phyloP scores from a whole-genome alignment of 306 rosid genomes.

The Castanopsis chinensis region DNA sequence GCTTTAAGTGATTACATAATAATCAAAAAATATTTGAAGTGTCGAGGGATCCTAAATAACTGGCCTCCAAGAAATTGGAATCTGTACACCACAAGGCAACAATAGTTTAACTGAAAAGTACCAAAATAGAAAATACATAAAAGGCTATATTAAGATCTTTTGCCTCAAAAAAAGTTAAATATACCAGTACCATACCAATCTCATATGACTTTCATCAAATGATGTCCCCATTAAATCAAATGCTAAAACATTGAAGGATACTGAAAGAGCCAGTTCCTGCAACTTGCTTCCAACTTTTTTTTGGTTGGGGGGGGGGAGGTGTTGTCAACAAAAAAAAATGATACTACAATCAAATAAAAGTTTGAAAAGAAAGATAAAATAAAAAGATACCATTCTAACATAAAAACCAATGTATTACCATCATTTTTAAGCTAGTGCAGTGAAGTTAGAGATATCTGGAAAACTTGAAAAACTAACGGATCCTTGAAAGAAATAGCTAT shows the following conservation, averaged over 20 bases:
- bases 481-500: constrained; percentile 44
- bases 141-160: background rate
- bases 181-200: constrained; percentile 46
- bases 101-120: constrained; percentile 17
- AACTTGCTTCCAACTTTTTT: constrained; percentile 44
- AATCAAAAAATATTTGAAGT: constrained; percentile 44
- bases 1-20: constrained; percentile 41
- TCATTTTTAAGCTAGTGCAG: constrained; percentile 33
- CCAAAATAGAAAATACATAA: constrained; percentile 8
- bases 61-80: constrained; percentile 43
- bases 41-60: constrained; percentile 41
- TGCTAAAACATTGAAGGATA: constrained; percentile 33
- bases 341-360: no score
- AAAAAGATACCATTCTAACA: no score
- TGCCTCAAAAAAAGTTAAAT: constrained; percentile 4
- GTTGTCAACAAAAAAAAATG: no score
- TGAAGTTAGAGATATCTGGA: constrained; percentile 44
- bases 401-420: constrained; percentile 21
- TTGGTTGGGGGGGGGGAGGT: background rate
- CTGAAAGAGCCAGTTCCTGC: constrained; percentile 42
- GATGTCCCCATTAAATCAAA: constrained; percentile 54
- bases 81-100: constrained; percentile 19
- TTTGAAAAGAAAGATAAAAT: no score
- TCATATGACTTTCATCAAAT: constrained; percentile 49
- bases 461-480: constrained; percentile 37